Percentiles rank a stretch among this genome's conserved stretches.
Evolutionary conservation across 1,284 basidiomycete species (phyloP).

Genomic region (Trametes hirsuta): DNA sequence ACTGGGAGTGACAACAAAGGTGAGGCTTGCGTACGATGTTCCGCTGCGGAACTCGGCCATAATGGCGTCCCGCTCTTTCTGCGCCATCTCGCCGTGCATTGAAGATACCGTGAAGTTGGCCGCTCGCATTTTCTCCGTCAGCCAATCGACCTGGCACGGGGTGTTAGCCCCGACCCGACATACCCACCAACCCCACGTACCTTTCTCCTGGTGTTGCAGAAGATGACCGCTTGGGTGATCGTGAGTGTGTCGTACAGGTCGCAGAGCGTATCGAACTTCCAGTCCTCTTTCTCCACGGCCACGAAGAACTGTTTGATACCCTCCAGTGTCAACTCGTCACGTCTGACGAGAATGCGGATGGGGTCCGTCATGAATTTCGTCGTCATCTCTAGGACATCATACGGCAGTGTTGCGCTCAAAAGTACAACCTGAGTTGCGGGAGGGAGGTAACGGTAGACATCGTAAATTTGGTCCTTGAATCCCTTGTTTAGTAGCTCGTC

Average conservation of each 20-base stretch:
- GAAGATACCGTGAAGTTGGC: conserved; percentile 96
- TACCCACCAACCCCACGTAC: conserved; percentile 41
- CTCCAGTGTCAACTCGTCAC: conserved; percentile 99
- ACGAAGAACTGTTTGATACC: conserved; percentile 99
- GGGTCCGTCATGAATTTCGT: conserved; percentile 99
- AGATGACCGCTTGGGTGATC: conserved; percentile 99
- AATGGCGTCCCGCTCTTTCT: conserved; percentile 98
- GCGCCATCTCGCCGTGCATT: conserved; percentile 99
- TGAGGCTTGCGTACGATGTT: conserved; percentile 68
- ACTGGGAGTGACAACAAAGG: not conserved
- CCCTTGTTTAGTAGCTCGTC: conserved; percentile 98
- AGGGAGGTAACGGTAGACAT: conserved; percentile 97
- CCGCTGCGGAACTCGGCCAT: conserved; percentile 99
- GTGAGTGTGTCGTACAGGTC: conserved; percentile 98
- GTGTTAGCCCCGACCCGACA: not conserved
- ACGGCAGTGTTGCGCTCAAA: conserved; percentile 93
- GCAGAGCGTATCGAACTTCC: conserved; percentile 99
- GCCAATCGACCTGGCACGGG: conserved; percentile 85
- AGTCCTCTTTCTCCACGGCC: conserved; percentile 99
- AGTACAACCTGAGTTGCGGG: conserved; percentile 98
- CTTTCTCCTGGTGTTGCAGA: conserved; percentile 99
- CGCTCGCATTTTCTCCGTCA: conserved; percentile 98
- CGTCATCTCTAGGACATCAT: conserved; percentile 99
- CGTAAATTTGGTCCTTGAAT: conserved; percentile 99
- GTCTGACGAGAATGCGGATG: conserved; percentile 98